phyloP scores from a whole-genome alignment of 1,139 yeast genomes.

The Yamadazyma triangularis region DNA sequence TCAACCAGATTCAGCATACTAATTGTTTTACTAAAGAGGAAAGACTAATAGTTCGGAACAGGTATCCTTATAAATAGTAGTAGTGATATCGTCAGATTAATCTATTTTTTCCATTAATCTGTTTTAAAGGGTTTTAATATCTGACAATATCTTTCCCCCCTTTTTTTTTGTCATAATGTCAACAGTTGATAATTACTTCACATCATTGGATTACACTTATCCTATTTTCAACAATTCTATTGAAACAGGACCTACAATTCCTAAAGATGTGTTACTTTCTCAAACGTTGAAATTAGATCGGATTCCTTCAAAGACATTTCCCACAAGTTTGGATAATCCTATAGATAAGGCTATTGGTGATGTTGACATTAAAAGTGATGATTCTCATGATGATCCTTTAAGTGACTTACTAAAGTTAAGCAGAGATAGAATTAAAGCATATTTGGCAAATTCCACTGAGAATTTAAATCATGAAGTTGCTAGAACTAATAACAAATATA shows the following conservation, averaged over 20 bases:
- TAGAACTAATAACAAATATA: neutral
- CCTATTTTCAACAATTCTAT: constrained; percentile 14
- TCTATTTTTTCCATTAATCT: too few species aligned
- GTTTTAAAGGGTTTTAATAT: too few species aligned
- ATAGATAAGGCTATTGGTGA: constrained; percentile 3
- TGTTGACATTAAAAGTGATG: constrained; percentile 1
- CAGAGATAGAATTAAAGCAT: constrained; percentile 13
- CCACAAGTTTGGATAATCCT: constrained; percentile 1
- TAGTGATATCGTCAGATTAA: too few species aligned
- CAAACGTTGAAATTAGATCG: constrained; percentile 21
- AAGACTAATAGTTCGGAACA: too few species aligned
- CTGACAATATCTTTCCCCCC: constrained; percentile 1
- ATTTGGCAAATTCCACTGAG: constrained; percentile 1
- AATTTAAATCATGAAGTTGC: constrained; percentile 2
- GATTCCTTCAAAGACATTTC: constrained; percentile 2
- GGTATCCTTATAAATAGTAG: too few species aligned
- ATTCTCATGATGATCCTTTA: constrained; percentile 21
- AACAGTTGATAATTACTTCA: constrained; percentile 8
- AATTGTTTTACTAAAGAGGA: too few species aligned
- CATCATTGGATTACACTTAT: constrained; percentile 18
- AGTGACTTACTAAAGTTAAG: constrained; percentile 22
- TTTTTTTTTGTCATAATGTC: neutral
- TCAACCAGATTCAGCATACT: too few species aligned
- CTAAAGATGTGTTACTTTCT: constrained; percentile 18
- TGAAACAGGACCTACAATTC: constrained; percentile 9